Base-by-base conservation (phyloP, 2,329 filamentous ascomycete genomes). In the Cladosporium sp. region DNA sequence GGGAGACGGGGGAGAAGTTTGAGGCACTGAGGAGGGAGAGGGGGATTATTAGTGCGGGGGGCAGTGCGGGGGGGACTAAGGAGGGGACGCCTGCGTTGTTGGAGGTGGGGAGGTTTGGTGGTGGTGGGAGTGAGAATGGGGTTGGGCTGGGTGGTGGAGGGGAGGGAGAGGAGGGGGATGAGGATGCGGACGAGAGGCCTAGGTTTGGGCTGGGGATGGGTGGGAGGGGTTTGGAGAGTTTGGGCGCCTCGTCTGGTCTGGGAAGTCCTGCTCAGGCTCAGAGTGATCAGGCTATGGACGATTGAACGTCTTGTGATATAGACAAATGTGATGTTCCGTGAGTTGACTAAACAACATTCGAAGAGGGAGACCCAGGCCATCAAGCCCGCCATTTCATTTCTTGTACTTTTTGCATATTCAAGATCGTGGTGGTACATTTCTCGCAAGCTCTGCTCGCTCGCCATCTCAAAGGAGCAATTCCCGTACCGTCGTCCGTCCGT, bases 1-100 rank as follows among this genome's bases (percentile, higher is more conserved):
- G 89, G 63, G 85, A 93, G 65, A 88, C 89, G 0, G 90, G 88
- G 0, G 82, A 87, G 53, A 78, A 80, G 55, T 88, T 85, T 63
- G 77, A 84, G 59, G 76, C 73, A 48, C 61, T 85, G 51, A 77
- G 77, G 49, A 69, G 63, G 32, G 75, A 77, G 53, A 68, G 69
- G 3, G 74, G 74, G 4, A 64, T 75, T 39, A 50, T 27, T 6
- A 43, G 38, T 25, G 38, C 3, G 7, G 46, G 16, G n/a, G 39
- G 20, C 7, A 46, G 43, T 22, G 43, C 32, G 25, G 38, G 35
- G 12, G 46, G 25, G 16, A 45, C 41, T 9, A 41, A 43, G 20
- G 43, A 47, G 32, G 36, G 41, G 7, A 46, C 49, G 18, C 42
- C 49, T 12, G 38, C 33, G 16, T 22, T 50, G 38, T 15, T 38